Conservation (phyloP, 1,139 yeast genomes). For the Protomyces arabidopsidicola region DNA sequence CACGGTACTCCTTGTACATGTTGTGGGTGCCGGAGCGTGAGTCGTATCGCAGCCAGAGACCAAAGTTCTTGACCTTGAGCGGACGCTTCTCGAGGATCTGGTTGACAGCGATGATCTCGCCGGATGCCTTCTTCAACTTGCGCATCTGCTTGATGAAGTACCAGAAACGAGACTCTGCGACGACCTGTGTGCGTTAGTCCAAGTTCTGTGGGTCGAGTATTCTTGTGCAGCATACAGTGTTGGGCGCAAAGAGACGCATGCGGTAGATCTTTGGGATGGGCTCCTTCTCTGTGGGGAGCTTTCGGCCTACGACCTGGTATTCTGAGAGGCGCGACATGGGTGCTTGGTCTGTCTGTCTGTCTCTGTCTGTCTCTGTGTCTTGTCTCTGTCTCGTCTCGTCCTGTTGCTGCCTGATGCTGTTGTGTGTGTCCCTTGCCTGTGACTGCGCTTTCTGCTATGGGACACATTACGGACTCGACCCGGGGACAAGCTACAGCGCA, state of each 20-base stretch:
- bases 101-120: slow-evolving; percentile 96
- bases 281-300: slow-evolving; percentile 97
- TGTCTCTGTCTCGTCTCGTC: background rate
- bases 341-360: background rate
- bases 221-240: slow-evolving; percentile 11
- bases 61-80: slow-evolving; percentile 99
- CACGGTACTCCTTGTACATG: slow-evolving; percentile 99
- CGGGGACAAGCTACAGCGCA: background rate
- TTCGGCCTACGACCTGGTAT: slow-evolving; percentile 99
- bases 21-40: slow-evolving; percentile 99
- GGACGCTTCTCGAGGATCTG: slow-evolving; percentile 89
- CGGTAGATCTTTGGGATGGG: slow-evolving; percentile 99
- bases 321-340: slow-evolving; percentile 43
- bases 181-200: slow-evolving; percentile 56
- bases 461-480: no score
- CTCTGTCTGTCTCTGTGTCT: background rate
- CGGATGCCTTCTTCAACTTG: slow-evolving; percentile 99
- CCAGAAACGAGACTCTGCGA: slow-evolving; percentile 99
- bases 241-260: slow-evolving; percentile 98
- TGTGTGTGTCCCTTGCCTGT: background rate
- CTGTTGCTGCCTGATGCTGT: background rate
- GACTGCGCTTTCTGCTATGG: background rate
- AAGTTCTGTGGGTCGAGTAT: background rate
- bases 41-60: slow-evolving; percentile 99
- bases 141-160: slow-evolving; percentile 98